Base-by-base conservation (phyloP, 1,139 yeast species). In the Meyerozyma carpophila region DNA sequence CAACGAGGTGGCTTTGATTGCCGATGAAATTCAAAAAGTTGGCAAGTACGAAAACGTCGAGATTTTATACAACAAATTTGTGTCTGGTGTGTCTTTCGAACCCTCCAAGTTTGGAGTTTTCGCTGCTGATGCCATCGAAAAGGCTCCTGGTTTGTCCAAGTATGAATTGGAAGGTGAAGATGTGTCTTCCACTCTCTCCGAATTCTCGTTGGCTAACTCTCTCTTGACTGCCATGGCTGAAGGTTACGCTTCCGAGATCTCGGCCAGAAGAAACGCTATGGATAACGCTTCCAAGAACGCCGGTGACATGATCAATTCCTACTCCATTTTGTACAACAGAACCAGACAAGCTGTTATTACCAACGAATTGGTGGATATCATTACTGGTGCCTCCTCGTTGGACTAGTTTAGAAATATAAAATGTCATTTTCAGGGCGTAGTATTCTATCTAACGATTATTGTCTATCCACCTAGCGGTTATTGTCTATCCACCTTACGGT, bases 311-410 rank as follows among this genome's bases (percentile, higher is more conserved):
- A 93, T 93, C 66, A 84, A 81, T 76, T 84, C 81, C 66, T 91
- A 88, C 85, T 84, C 98, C 57, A 93, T 93, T 70, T 82, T 91
- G 72, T 93, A 93, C 77, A 93, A 93, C 91, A 91, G 98, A 83
- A 88, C 98, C 68, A 91, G 98, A 85, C 98, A 93, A 81, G 98
- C 98, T 61, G 98, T 91, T 68, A 93, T 93, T 66, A 93, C 98
- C 76, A 93, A 93, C 81, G 98, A 93, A 79, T 80, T 93, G 83
- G 98, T 93, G 65, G 98, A 93, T 77, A 93, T 93, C 67, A 93
- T 93, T 71, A 93, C 98, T 64, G 98, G 98, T 89, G 98, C 98
- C 65, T 88, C 98, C 53, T 89, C 98, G 50, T 84, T 93, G 77
- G 96, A 87, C 76, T 93, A 86, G 54, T 34, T 34, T 34, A 34